Conservation (phyloP, 2,329 filamentous ascomycete species). For the Geosmithia putterillii region DNA sequence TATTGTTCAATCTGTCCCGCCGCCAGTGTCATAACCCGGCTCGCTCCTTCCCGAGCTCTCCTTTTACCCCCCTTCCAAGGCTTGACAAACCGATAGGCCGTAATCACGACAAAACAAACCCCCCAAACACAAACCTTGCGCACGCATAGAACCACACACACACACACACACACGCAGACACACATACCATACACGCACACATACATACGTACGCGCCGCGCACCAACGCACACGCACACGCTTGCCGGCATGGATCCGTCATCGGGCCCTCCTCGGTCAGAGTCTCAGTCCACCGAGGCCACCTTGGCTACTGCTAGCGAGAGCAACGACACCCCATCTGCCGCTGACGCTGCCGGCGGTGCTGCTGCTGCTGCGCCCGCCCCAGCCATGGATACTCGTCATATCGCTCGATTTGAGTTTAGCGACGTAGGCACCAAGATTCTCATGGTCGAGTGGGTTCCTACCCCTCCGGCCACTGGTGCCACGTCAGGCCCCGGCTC, state of each 20-base stretch:
- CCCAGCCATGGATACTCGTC: constrained; percentile 14
- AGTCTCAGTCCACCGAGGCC: constrained; percentile 8
- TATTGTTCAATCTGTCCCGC: no score
- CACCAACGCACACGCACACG: not conserved
- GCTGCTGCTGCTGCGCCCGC: constrained; percentile 1
- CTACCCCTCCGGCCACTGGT: constrained; percentile 6
- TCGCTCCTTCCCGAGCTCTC: no score
- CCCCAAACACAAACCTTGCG: no score
- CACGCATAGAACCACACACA: not conserved
- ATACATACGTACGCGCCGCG: not conserved
- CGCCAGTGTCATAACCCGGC: no score
- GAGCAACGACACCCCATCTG: no score
- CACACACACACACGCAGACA: not conserved
- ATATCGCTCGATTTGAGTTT: constrained; percentile 69
- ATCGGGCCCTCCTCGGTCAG: constrained; percentile 9
- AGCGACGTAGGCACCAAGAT: constrained; percentile 82
- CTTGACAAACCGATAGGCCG: no score
- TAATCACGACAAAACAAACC: no score
- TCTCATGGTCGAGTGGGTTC: constrained; percentile 84
- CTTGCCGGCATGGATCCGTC: not conserved
- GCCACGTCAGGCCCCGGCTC: constrained; percentile 2
- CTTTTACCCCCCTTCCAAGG: no score
- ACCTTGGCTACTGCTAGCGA: no score
- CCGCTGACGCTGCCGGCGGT: not conserved
- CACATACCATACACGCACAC: not conserved